These are phyloP conservation scores for Goffeauzyma gilvescens DNA, from an alignment of 768 basidiomycete genomes.

Conservation along the genomic window DNA sequence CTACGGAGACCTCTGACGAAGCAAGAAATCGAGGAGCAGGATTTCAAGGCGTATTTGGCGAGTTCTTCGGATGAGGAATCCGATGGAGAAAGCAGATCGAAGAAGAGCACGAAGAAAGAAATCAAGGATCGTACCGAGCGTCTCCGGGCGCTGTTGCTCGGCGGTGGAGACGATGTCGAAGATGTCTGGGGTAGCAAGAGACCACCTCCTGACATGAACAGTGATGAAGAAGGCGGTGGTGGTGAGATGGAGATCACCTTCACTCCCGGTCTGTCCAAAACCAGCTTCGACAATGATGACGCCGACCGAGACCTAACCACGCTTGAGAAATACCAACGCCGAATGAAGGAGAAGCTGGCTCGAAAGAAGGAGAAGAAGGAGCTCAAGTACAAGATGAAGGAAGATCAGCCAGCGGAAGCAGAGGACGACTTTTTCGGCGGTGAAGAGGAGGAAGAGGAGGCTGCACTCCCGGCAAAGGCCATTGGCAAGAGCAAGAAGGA, in stretches of 20 bases:
- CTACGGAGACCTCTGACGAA: slow-evolving; percentile 59
- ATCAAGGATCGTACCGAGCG: slow-evolving; percentile 29
- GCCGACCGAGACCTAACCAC: slow-evolving; percentile 58
- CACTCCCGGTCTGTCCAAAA: slow-evolving; percentile 54
- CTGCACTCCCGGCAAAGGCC: slow-evolving; percentile 18
- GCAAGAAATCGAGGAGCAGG: slow-evolving; percentile 76
- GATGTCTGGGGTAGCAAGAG: slow-evolving; percentile 57
- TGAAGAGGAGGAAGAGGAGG: slow-evolving; percentile 33
- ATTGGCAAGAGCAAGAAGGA: slow-evolving; percentile 13
- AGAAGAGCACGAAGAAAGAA: slow-evolving; percentile 28
- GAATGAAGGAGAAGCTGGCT: slow-evolving; percentile 73
- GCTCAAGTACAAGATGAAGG: slow-evolving; percentile 18
- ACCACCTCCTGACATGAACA: slow-evolving; percentile 30
- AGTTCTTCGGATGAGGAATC: slow-evolving; percentile 44
- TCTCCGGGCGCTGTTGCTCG: slow-evolving; percentile 57
- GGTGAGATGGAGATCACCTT: slow-evolving; percentile 93
- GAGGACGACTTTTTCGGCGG: slow-evolving; percentile 68
- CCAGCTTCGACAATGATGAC: slow-evolving; percentile 18
- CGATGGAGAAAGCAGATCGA: slow-evolving; percentile 4
- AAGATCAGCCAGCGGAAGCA: slow-evolving; percentile 2
- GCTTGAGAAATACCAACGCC: slow-evolving; percentile 69
- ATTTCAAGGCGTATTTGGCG: slow-evolving; percentile 64
- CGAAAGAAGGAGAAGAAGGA: slow-evolving; percentile 55
- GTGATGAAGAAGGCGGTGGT: slow-evolving; percentile 10
- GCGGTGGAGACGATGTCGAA: slow-evolving; percentile 40